Base-by-base conservation (phyloP, 495 filamentous ascomycete species). In the Glarea lozoyensis region DNA sequence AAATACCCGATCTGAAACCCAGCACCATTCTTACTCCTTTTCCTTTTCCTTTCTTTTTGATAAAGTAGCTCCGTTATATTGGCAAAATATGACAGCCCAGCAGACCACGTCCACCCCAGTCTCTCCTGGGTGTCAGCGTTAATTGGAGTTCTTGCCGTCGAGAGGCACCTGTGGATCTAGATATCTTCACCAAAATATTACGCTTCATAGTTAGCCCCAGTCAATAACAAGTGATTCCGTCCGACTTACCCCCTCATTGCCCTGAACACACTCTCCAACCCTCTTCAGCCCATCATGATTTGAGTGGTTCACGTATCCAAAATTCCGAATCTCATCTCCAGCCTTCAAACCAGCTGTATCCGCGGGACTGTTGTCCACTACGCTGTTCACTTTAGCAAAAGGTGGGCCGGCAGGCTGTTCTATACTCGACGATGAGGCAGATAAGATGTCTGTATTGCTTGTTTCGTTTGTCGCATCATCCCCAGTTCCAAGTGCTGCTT, bases 341-440 rank as follows among this genome's bases (percentile, higher is more conserved):
- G 72, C 64, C 59, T 78, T 81, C 55, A 99, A 62, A 10, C 93
- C 93, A 10, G 93, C 89, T 37, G 75, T 61, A 19, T 81, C 80
- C 17, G 93, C 93, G 17, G 93, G 93, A 55, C 89, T 94, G 16
- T 72, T 73, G 5, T 70, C 54, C 19, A 78, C 81, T 16, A 99
- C 84, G 29, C 73, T 82, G 50, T 94, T 96, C 46, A 99, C 83
- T 55, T 75, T 92, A 15, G 93, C 93, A 58, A 99, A 99, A 1
- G 88, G 79, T 32, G 70, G 71, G 30, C 82, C 81, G 19, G 80
- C 47, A 2, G 61, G 57, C 40, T 60, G 63, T 2, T 57, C 54
- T 13, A 50, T 61, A 15, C 16, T 18, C 6, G 38, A 15, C 13
- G 42, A 17, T 15, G 43, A 13, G 5, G 38, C 42, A 58, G 62